phyloP scores from a whole-genome alignment of 495 filamentous ascomycete species.

The Apiosordaria backusii region DNA sequence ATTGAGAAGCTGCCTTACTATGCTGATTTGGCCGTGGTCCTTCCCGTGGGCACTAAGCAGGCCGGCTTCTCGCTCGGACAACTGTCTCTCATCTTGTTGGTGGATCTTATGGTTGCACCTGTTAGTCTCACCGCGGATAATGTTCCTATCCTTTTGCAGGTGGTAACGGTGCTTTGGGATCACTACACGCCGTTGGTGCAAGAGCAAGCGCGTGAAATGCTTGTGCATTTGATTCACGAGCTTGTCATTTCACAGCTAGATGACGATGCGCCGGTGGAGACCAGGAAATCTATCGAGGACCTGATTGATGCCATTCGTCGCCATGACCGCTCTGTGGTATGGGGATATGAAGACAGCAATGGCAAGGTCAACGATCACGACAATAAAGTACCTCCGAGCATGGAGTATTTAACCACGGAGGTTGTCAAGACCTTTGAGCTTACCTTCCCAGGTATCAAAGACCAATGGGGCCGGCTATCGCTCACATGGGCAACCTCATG shows the following conservation, averaged over 20 bases:
- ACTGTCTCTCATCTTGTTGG: slow-evolving; percentile 85
- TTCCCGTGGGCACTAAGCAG: slow-evolving; percentile 88
- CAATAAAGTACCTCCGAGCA: slow-evolving; percentile 77
- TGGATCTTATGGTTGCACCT: slow-evolving; percentile 93
- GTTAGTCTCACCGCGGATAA: slow-evolving; percentile 72
- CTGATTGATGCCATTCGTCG: slow-evolving; percentile 88
- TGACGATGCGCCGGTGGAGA: slow-evolving; percentile 60
- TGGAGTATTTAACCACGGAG: slow-evolving; percentile 75
- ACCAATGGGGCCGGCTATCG: slow-evolving; percentile 84
- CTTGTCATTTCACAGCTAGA: slow-evolving; percentile 88
- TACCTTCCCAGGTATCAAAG: slow-evolving; percentile 80
- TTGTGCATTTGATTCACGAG: slow-evolving; percentile 96
- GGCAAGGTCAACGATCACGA: slow-evolving; percentile 68
- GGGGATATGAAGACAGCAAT: slow-evolving; percentile 90
- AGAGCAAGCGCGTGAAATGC: slow-evolving; percentile 94
- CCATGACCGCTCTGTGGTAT: slow-evolving; percentile 79
- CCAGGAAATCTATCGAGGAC: slow-evolving; percentile 74
- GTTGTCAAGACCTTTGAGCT: slow-evolving; percentile 82
- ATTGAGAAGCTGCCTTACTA: slow-evolving; percentile 75
- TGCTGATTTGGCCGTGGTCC: slow-evolving; percentile 72
- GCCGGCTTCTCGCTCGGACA: slow-evolving; percentile 89
- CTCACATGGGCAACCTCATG: slow-evolving; percentile 95
- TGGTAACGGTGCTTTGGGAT: slow-evolving; percentile 92
- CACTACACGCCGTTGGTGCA: slow-evolving; percentile 93
- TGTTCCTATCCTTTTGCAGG: slow-evolving; percentile 81